phyloP scores from a whole-genome alignment of 1,284 basidiomycete genomes.

The Puccinia brachypodii region DNA sequence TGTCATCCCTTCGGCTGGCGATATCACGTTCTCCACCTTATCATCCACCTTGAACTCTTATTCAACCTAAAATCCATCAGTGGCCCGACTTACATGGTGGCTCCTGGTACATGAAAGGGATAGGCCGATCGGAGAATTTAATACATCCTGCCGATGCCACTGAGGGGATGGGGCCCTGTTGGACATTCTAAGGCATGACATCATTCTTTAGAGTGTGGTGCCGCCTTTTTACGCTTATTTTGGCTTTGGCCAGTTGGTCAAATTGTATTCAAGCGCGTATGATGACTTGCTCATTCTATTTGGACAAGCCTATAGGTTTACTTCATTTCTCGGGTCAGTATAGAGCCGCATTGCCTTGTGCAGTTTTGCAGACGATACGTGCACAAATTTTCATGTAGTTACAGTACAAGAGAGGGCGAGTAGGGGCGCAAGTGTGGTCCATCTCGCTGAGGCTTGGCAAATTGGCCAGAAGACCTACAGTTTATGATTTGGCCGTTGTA shows the following conservation, averaged over 20 bases:
- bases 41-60: conserved; percentile 7
- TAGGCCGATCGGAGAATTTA: conserved; percentile 33
- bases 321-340: neutral
- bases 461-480: neutral
- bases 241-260: neutral
- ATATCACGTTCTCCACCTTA: conserved; percentile 24
- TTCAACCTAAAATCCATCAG: conserved; percentile 2
- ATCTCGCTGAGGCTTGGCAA: conserved; percentile 11
- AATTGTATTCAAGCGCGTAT: neutral
- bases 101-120: conserved; percentile 10
- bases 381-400: neutral
- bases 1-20: neutral
- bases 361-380: neutral
- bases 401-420: neutral
- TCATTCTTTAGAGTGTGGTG: conserved; percentile 6
- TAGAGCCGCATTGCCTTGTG: conserved; percentile 1
- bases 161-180: conserved; percentile 11
- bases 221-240: conserved; percentile 17
- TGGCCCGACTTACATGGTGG: conserved; percentile 11
- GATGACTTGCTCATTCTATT: neutral
- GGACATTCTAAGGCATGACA: neutral
- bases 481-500: neutral
- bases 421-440: neutral
- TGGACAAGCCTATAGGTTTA: neutral
- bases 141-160: conserved; percentile 4